These are phyloP conservation scores for Mycena kentingensis DNA, from an alignment of 768 basidiomycete genomes.

Conservation along the genomic window DNA sequence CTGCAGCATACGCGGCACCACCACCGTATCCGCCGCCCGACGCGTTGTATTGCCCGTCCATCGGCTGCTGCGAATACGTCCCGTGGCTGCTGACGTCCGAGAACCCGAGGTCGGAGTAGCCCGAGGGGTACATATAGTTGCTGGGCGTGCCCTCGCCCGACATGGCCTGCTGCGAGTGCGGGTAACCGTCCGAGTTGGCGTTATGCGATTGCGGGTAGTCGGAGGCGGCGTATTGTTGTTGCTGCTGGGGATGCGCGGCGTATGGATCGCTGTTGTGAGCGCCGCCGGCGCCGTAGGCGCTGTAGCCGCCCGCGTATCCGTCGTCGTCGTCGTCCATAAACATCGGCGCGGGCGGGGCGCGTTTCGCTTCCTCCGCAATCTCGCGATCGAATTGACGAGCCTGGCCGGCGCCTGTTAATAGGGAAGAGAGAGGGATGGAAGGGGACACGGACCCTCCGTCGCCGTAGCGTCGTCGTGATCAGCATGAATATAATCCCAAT, in stretches of 20 bases:
- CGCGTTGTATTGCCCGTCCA: constrained; percentile 32
- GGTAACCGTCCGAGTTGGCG: too few relatives aligned
- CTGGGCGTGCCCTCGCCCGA: constrained; percentile 14
- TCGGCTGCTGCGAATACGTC: constrained; percentile 35
- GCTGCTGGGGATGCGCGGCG: background rate
- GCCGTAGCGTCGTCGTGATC: constrained; percentile 43
- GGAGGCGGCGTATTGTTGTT: background rate
- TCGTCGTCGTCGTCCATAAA: constrained; percentile 44
- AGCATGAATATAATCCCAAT: constrained; percentile 40
- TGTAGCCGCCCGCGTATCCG: constrained; percentile 18
- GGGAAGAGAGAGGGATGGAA: background rate
- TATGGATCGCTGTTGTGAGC: constrained; percentile 23
- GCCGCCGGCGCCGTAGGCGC: constrained; percentile 9
- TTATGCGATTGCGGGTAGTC: background rate
- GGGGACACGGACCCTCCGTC: constrained; percentile 29
- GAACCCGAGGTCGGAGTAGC: constrained; percentile 32
- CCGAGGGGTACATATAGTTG: constrained; percentile 22
- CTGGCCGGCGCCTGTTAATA: constrained; percentile 23
- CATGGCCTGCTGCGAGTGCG: background rate
- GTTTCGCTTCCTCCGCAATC: constrained; percentile 53
- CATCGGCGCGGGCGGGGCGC: constrained; percentile 37
- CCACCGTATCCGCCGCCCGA: constrained; percentile 30
- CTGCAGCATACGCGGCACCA: constrained; percentile 42
- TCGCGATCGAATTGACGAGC: constrained; percentile 53
- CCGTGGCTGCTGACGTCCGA: constrained; percentile 38